These are phyloP conservation scores for Rhizopus delemar DNA, from an alignment of 371 early-diverging fungal genomes.

Conservation along the genomic window DNA sequence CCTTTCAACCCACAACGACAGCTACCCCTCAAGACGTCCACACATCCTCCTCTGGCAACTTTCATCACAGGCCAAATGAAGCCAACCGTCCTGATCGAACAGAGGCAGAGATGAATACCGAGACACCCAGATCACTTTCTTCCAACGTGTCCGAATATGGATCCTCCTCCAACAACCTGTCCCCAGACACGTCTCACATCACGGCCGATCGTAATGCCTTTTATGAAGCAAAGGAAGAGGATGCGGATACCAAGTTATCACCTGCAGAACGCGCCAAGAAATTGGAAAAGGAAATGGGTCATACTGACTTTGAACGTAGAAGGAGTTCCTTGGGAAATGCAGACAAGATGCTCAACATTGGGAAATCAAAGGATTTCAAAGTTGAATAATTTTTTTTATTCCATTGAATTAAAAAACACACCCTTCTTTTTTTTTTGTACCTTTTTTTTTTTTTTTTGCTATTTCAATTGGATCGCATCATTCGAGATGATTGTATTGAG, in stretches of 20 bases:
- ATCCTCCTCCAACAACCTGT: background rate
- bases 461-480: no score
- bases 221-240: background rate
- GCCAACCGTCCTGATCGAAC: background rate
- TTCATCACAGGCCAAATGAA: background rate
- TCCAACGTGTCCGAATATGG: background rate
- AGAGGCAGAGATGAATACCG: background rate
- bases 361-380: background rate
- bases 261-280: slow-evolving; percentile 3
- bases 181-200: background rate
- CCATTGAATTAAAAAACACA: no score
- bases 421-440: no score
- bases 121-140: background rate
- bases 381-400: background rate
- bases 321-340: background rate
- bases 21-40: background rate
- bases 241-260: background rate
- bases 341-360: slow-evolving; percentile 1
- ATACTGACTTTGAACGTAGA: background rate
- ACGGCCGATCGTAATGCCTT: slow-evolving; percentile 1
- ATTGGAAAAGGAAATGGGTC: background rate
- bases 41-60: background rate
- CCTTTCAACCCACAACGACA: background rate
- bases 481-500: no score
- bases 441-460: no score